These are phyloP conservation scores for Gloeopeniophorella convolvens DNA, from an alignment of 768 basidiomycete species.

Conservation along the genomic window DNA sequence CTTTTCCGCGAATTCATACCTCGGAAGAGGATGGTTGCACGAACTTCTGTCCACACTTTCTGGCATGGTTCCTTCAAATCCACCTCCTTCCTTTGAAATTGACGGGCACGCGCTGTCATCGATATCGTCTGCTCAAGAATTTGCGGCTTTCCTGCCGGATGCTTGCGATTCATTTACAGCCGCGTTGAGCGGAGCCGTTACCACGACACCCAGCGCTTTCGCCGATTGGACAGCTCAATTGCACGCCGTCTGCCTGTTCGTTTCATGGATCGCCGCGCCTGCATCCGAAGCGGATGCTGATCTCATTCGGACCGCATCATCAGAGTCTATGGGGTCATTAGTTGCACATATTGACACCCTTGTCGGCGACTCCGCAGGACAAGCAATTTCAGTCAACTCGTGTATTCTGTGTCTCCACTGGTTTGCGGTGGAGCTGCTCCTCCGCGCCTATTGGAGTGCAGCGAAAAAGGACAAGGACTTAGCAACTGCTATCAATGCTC, in stretches of 20 bases:
- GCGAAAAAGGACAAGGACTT: conserved; percentile 4
- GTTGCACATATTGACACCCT: conserved; percentile 14
- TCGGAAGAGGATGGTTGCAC: conserved; percentile 53
- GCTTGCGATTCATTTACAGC: conserved; percentile 22
- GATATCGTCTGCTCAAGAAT: conserved; percentile 35
- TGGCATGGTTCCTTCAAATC: conserved; percentile 23
- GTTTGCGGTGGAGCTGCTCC: conserved; percentile 17
- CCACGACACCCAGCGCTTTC: conserved; percentile 32
- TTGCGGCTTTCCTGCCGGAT: conserved; percentile 28
- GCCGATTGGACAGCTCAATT: conserved; percentile 37
- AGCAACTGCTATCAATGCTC: not conserved
- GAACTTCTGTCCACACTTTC: conserved; percentile 44
- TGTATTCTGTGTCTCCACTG: conserved; percentile 10
- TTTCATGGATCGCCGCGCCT: conserved; percentile 11
- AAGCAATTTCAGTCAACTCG: not conserved
- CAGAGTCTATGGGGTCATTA: conserved; percentile 13
- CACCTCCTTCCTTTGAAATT: conserved; percentile 29
- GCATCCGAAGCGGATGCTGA: not conserved
- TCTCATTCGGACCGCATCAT: conserved; percentile 13
- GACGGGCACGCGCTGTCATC: conserved; percentile 40
- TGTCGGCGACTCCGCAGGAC: not conserved
- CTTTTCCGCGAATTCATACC: conserved; percentile 47
- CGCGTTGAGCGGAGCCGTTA: conserved; percentile 40
- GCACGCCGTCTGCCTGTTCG: conserved; percentile 27
- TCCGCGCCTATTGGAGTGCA: conserved; percentile 3